phyloP scores from a whole-genome alignment of 306 rosid species.

The Sesbania bispinosa region DNA sequence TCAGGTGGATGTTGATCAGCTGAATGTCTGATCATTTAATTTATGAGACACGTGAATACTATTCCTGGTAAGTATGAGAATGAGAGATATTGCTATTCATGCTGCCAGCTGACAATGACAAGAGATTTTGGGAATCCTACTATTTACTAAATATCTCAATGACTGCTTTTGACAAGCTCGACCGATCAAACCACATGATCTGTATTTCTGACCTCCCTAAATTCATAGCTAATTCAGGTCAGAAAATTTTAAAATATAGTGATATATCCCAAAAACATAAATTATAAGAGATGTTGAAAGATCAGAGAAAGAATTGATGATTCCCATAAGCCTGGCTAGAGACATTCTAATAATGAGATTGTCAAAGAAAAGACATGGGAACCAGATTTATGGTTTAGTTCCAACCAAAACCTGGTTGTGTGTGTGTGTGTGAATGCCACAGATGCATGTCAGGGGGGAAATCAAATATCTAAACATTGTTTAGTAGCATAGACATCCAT shows the following conservation, averaged over 20 bases:
- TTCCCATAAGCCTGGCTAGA: not conserved
- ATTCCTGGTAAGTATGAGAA: not conserved
- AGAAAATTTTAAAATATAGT: not conserved
- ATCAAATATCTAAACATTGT: not conserved
- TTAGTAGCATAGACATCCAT: not conserved
- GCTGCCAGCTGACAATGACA: not conserved
- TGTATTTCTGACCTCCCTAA: not conserved
- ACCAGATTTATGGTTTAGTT: not conserved
- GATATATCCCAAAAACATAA: not conserved
- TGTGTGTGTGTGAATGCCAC: not conserved
- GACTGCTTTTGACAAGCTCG: not conserved
- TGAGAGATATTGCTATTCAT: not conserved
- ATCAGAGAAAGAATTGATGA: not conserved
- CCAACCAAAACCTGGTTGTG: not conserved
- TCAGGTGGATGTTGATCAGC: not conserved
- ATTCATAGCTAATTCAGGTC: not conserved
- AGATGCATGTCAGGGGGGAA: not conserved
- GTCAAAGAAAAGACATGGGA: not conserved
- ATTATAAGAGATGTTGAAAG: not conserved
- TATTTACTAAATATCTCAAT: not conserved
- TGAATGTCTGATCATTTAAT: not conserved
- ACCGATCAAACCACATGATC: not conserved
- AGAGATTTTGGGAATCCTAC: not conserved
- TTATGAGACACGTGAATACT: not conserved
- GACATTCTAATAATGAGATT: not conserved